These are phyloP conservation scores for Herpotrichia juniperi DNA, from an alignment of 2,329 filamentous ascomycete species.

Conservation along the genomic window DNA sequence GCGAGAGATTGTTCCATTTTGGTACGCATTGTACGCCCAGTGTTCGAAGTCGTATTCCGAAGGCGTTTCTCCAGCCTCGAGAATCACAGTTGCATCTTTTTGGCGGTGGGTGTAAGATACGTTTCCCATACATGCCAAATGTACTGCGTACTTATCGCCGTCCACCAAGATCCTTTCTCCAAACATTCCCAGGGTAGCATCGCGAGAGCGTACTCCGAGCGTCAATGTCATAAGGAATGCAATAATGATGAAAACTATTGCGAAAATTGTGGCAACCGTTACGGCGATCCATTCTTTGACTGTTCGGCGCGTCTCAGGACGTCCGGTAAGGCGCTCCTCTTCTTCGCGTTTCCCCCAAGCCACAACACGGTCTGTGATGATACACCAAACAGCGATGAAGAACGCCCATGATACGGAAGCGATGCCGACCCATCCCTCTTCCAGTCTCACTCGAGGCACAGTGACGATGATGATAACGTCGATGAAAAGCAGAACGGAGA, in stretches of 20 bases:
- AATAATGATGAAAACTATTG: conserved; percentile 71
- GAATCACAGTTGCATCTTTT: conserved; percentile 76
- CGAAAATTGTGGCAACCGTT: conserved; percentile 72
- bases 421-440: conserved; percentile 93
- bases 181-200: conserved; percentile 74
- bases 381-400: conserved; percentile 77
- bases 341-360: conserved; percentile 92
- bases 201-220: conserved; percentile 78
- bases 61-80: conserved; percentile 82
- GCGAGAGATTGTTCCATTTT: conserved; percentile 80
- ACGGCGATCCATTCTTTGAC: conserved; percentile 85
- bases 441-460: conserved; percentile 74
- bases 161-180: conserved; percentile 83
- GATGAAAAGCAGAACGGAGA: conserved; percentile 70
- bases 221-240: conserved; percentile 78
- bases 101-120: conserved; percentile 60
- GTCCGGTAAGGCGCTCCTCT: conserved; percentile 88
- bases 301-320: conserved; percentile 82
- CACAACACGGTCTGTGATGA: conserved; percentile 80
- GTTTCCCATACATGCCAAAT: conserved; percentile 84
- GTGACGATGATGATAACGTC: conserved; percentile 81
- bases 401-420: conserved; percentile 83
- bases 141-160: conserved; percentile 81
- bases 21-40: conserved; percentile 76
- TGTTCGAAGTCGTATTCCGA: conserved; percentile 80